A percentile compares a stretch with the other conserved stretches of the same genome.
Evolutionary conservation across 768 basidiomycete genomes (phyloP).

Genomic region (Botryobasidium botryosum): DNA sequence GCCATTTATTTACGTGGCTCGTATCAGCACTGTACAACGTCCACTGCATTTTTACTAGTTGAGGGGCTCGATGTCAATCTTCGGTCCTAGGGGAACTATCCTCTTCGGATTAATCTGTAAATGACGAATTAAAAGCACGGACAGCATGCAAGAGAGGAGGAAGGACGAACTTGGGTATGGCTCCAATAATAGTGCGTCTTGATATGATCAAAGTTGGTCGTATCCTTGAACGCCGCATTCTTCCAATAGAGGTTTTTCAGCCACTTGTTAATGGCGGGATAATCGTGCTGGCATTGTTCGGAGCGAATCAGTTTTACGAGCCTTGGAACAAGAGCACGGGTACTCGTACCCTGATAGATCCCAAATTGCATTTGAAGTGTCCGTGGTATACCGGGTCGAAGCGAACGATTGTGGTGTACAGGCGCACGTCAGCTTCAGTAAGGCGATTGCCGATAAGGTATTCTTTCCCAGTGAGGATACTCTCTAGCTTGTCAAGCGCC

Average conservation of each 20-base stretch:
- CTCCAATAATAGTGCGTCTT: slow-evolving; percentile 45
- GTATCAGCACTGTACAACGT: too few species aligned
- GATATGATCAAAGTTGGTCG: slow-evolving; percentile 82
- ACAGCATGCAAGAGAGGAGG: not conserved
- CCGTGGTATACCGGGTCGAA: slow-evolving; percentile 83
- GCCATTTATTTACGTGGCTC: too few species aligned
- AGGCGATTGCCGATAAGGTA: slow-evolving; percentile 71
- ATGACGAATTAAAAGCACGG: not conserved
- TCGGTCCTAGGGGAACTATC: not conserved
- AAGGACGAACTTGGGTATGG: not conserved
- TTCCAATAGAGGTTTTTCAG: slow-evolving; percentile 85
- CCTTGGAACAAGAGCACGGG: not conserved
- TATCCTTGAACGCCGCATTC: slow-evolving; percentile 65
- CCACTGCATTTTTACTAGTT: too few species aligned
- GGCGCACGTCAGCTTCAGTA: slow-evolving; percentile 71
- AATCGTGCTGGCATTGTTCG: slow-evolving; percentile 56
- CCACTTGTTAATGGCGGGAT: slow-evolving; percentile 79
- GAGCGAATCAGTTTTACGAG: not conserved
- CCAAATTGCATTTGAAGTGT: slow-evolving; percentile 52
- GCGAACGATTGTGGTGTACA: slow-evolving; percentile 88
- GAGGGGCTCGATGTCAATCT: slow-evolving; percentile 2
- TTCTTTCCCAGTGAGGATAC: slow-evolving; percentile 55
- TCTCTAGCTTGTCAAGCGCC: slow-evolving; percentile 67
- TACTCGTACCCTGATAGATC: slow-evolving; percentile 4
- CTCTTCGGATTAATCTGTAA: slow-evolving; percentile 1